Evolutionary conservation across 1,139 yeast species (phyloP), one percentile per base, ranked within the genome.

Genomic region (Ogataea hybrid): DNA sequence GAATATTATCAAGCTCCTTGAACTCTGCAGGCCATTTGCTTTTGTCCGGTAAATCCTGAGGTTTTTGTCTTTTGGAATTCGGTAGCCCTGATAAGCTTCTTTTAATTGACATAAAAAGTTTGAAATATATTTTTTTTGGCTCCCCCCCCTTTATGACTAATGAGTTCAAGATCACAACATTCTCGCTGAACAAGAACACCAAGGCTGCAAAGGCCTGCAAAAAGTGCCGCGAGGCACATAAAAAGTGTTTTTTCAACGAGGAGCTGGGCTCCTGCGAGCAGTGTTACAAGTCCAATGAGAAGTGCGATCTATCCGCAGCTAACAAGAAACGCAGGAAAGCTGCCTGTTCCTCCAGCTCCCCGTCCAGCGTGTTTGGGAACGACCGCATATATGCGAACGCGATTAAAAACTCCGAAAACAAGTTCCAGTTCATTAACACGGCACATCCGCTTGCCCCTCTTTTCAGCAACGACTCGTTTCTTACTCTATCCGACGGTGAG

Each of bases 1-100:
- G 77, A 7, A 75, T 65, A 25, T 58, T 59, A 35, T 66, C 69
- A 15, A 74, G 56, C 36, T 70, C 71, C 44, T 58, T 54, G 18
- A 71, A 61, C 12, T 43, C 40, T 5, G 37, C 42, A 2, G 66
- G 61, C 65, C 65, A 60, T 2, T 40, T 31, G 1, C 38, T 39
- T 23, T 45, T 50, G 9, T 37, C 31, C 22, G 27, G 29, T 2
- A 21, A 31, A 4, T 23, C 39, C 6, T 31, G 39, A 9, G 21
- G 7, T 12, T 18, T 28, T 12, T 28, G 32, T 36, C 28, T 37
- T 31, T 47, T 42, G 9, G 23, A 22, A 3, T 8, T 12, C 4
- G 28, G 10, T 4, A 21, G 30, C 4, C 28, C 45, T 22, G 29
- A 31, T 6, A 20, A 28, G n/a, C 29, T 15, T 10, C 38, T 34